A percentile compares a stretch with the other conserved stretches of the same genome.
phyloP scores from a whole-genome alignment of 768 basidiomycete genomes.

The Gautieria morchelliformis region DNA sequence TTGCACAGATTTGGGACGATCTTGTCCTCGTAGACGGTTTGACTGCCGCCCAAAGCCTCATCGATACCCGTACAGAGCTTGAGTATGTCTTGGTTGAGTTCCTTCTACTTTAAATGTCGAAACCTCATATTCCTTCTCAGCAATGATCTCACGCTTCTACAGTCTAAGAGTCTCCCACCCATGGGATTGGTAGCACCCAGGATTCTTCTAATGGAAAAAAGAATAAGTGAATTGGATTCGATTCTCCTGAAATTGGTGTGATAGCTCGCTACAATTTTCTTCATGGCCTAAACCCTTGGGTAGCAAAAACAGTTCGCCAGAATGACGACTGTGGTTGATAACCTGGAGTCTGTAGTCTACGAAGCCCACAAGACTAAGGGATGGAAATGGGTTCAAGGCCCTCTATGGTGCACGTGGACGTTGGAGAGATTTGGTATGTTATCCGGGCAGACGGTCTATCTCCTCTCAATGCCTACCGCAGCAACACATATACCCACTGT shows the following conservation, averaged over 20 bases:
- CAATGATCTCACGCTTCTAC: constrained; percentile 51
- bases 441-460: background rate
- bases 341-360: constrained; percentile 49
- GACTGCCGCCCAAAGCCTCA: constrained; percentile 58
- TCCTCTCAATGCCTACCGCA: constrained; percentile 16
- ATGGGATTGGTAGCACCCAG: constrained; percentile 54
- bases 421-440: constrained; percentile 65
- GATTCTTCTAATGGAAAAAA: constrained; percentile 57
- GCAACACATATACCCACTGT: constrained; percentile 48
- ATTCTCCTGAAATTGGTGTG: constrained; percentile 61
- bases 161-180: constrained; percentile 43
- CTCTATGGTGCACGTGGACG: constrained; percentile 77
- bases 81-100: constrained; percentile 43
- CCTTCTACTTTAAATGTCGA: background rate
- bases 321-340: constrained; percentile 55
- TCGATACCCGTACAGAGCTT: constrained; percentile 76
- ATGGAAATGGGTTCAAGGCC: constrained; percentile 61
- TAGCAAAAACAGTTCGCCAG: constrained; percentile 66
- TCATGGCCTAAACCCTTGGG: background rate
- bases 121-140: constrained; percentile 18
- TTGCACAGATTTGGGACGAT: constrained; percentile 74
- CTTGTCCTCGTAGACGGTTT: constrained; percentile 72
- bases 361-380: constrained; percentile 70
- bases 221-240: constrained; percentile 46
- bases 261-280: background rate